Base-by-base conservation (phyloP, 352 stramenopile genomes). In the Globisporangium irregulare region DNA sequence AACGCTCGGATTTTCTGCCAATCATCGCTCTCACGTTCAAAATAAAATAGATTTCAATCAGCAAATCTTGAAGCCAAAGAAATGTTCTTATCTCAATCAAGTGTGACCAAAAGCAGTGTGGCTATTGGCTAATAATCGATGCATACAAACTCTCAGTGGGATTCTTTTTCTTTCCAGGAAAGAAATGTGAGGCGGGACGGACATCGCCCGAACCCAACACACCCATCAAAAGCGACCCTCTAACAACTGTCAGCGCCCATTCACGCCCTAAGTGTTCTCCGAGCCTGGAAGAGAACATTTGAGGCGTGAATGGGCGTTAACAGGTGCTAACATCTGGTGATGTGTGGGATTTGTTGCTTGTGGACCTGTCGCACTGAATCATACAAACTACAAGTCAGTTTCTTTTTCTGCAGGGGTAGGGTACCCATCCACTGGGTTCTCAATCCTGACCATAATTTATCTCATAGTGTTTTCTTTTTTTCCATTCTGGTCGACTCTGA, bases 391-490 rank as follows among this genome's bases (percentile, higher is more conserved):
- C 43, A 66, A 66, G 43, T 59, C 15, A 48, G 6, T 29, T 66
- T 66, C 61, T 59, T 66, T 66, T 50, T 66, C 59, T 66, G 12
- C 20, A 0, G 12, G n/a, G 34, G 58, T 34, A 25, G 36, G 38
- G 34, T 6, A 51, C 9, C 3, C 36, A 36, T 34, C 36, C 34
- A 6, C 22, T 32, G 36, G 5, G 36, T 36, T 29, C 36, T 24
- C 55, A 15, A 60, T 46, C 4, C 29, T 2, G 24, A 27, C 1
- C 48, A 59, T 66, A 66, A 20, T 59, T 66, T 66, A 48, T 24
- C 20, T 34, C 32, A 66, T 32, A 59, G n/a, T 59, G 50, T 59
- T 59, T 66, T 66, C 61, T 66, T 66, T 66, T 66, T 66, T 66
- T 58, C n/a, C 2, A 48, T 24, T 7, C 0, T 34, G 12, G 43